Evolutionary conservation across 306 rosid genomes (phyloP), one percentile per base, ranked within the genome.

Genomic region (Quercus glauca): DNA sequence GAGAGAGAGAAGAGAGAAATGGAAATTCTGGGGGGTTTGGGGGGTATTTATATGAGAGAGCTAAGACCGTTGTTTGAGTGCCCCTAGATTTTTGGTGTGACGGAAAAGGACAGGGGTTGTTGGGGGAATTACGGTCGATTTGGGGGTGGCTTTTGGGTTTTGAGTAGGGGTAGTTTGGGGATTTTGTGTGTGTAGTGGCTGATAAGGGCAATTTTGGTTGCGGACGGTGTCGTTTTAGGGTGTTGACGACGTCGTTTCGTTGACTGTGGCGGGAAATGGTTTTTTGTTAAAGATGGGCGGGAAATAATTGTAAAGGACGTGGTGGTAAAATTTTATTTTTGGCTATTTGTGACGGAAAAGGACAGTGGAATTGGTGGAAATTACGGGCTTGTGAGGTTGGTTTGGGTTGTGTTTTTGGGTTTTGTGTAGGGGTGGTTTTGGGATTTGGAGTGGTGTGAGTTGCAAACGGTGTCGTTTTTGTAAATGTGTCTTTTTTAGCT

Each of bases 401-500:
- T 37, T 37, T 37, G 45, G 45, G 11, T 37, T 6, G 53, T 49
- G 4, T 10, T 49, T 10, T 49, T 49, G 17, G 53, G 53, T 3
- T 49, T 49, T 49, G 53, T 49, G 17, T 10, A 49, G 17, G 53
- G 53, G 17, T 49, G 15, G 53, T 49, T 49, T 49, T 10, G 53
- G 53, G 53, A 49, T 10, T 10, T 49, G 53, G 0, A 6, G 45
- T 7, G 45, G 2, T 37, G 11, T 7, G 11, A 10, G 11, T 37
- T 1, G 12, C 41, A 0, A 0, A 80, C 87, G 87, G 55, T 55
- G 85, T 80, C 87, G 82, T 84, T 72, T 37, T 37, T 37, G 10
- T 61, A 21, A 51, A 0, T 41, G 1, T 33, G 60, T 3, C 14
- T 1, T 9, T 19, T 15, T 15, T 33, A 28, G 11, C 12, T 19